Evolutionary conservation across 805 yeast species (phyloP), one percentile per base, ranked within the genome.

Genomic region (Suhomyces sp.): DNA sequence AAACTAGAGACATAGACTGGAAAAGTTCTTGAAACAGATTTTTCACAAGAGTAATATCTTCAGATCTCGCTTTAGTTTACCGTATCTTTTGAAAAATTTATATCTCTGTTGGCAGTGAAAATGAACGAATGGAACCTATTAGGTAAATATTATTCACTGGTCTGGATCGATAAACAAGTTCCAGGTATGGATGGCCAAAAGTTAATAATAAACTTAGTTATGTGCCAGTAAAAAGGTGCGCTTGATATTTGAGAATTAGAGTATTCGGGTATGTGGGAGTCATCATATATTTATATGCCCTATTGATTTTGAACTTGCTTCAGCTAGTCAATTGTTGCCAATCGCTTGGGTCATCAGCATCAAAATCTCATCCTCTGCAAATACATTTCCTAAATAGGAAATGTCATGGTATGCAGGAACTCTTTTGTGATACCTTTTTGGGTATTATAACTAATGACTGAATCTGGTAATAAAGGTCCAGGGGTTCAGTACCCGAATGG

Each of bases 361-460:
- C 29, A 35, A 43, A 46, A 46, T 46, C 41, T 46, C n/a, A 41
- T 19, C 22, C 25, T 13, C 15, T 20, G n/a, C 22, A 22, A 15
- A 22, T n/a, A 29, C 51, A 56, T 56, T 57, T 47, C 62, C 62
- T 51, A 48, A 50, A 48, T 49, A 47, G 59, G 62, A 49, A 57
- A 55, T 51, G 55, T 57, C 48, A 56, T 51, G 55, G 15, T 29
- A 47, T 39, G 45, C 43, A 47, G 48, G 48, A 17, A 37, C 41
- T 37, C 13, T 37, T 37, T 19, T 19, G 41, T 37, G 41, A 37
- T 37, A 37, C 41, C 41, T 15, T 17, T 19, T 37, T 37, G 19
- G 41, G 41, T 37, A 37, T 37, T 37, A 37, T 19, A 37, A 37
- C 41, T 37, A 19, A 17, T 37, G 41, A 21, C 47, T 45, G 39